Evolutionary conservation across 2,329 filamentous ascomycete species (phyloP).

Genomic region (Fragosphaeria purpurea): DNA sequence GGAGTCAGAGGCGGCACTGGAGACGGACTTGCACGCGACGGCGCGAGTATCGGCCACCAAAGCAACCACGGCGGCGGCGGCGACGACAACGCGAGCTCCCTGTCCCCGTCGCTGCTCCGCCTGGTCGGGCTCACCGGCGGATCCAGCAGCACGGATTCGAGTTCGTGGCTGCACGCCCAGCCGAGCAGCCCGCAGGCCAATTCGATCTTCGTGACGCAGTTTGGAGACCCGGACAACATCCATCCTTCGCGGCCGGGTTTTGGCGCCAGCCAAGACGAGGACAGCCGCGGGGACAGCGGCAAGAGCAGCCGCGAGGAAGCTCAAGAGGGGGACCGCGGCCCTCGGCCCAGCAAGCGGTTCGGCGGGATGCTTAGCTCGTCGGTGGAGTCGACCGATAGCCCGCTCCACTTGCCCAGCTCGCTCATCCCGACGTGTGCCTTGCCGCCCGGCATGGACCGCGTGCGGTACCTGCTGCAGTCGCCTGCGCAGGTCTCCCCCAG

Average conservation of each 20-base stretch:
- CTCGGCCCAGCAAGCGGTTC: background rate
- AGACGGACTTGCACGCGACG: too few relatives aligned
- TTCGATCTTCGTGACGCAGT: too few relatives aligned
- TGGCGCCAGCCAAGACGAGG: too few relatives aligned
- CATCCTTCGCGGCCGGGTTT: too few relatives aligned
- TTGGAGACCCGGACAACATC: too few relatives aligned
- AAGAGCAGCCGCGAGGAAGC: too few relatives aligned
- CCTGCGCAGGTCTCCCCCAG: background rate
- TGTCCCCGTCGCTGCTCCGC: background rate
- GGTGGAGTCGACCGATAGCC: background rate
- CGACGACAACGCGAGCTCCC: background rate
- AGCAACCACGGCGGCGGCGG: too few relatives aligned
- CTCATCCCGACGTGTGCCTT: background rate
- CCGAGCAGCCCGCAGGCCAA: background rate
- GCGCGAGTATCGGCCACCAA: too few relatives aligned
- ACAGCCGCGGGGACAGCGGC: too few relatives aligned
- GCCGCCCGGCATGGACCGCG: constrained; percentile 2
- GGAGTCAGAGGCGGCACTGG: too few relatives aligned
- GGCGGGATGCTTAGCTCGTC: background rate
- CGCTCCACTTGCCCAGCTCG: constrained; percentile 6
- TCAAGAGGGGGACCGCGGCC: too few relatives aligned
- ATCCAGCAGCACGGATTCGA: background rate
- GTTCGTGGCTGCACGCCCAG: constrained; percentile 7
- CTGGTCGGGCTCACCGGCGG: background rate
- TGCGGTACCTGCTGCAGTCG: constrained; percentile 3